A percentile compares a stretch with the other conserved stretches of the same genome.
These are phyloP conservation scores for Ilex asprella DNA, from an alignment of 257 asterid genomes.

Conservation along the genomic window DNA sequence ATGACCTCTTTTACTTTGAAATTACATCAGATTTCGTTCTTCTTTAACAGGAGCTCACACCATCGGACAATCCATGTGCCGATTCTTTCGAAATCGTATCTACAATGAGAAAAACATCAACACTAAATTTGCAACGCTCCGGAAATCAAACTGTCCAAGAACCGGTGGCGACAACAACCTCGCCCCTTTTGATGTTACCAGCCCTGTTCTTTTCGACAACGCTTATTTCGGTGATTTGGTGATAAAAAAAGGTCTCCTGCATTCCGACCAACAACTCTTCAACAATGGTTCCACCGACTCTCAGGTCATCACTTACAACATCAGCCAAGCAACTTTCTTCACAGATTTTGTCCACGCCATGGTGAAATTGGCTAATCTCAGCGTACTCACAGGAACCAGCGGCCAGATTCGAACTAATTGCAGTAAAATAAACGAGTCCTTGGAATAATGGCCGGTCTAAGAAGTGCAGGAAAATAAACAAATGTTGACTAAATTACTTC, in stretches of 20 bases:
- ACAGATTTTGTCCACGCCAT: slow-evolving; percentile 48
- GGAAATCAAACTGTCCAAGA: slow-evolving; percentile 43
- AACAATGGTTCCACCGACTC: slow-evolving; percentile 43
- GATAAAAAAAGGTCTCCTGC: slow-evolving; percentile 40
- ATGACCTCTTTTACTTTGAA: no score
- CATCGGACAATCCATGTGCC: slow-evolving; percentile 55
- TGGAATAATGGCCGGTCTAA: no score
- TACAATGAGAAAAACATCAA: slow-evolving; percentile 51
- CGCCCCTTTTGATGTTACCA: slow-evolving; percentile 34
- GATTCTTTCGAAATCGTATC: slow-evolving; percentile 38
- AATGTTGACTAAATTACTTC: no score
- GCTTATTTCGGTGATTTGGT: slow-evolving; percentile 36
- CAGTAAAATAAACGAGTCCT: slow-evolving; percentile 32
- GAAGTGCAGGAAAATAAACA: no score
- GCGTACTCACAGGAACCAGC: slow-evolving; percentile 37
- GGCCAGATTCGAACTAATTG: slow-evolving; percentile 55
- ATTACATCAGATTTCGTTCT: no score
- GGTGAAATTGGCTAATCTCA: slow-evolving; percentile 51
- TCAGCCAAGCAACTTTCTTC: slow-evolving; percentile 24
- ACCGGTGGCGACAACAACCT: slow-evolving; percentile 40
- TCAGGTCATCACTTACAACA: slow-evolving; percentile 30
- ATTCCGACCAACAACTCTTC: slow-evolving; percentile 63
- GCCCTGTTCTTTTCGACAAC: slow-evolving; percentile 44
- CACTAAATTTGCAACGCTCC: slow-evolving; percentile 46
- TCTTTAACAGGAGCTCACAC: slow-evolving; percentile 47